Evolutionary conservation across 139 green algal genomes (phyloP), one percentile per base, ranked within the genome.

Genomic region (Penium margaritaceum): DNA sequence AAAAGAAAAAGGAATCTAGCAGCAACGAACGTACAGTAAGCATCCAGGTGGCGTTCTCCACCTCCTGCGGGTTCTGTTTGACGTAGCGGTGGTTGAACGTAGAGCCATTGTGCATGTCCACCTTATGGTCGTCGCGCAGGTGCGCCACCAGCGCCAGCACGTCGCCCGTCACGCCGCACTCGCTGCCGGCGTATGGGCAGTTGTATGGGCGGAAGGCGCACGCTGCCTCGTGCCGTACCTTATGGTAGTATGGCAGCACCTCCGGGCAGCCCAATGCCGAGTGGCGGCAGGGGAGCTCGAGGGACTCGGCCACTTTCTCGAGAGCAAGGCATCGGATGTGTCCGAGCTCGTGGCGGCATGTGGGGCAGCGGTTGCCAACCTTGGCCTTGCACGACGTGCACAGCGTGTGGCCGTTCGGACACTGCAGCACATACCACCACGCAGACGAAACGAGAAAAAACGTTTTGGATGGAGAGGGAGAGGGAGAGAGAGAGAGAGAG

Each of bases 21-120:
- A n/a, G n/a, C n/a, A n/a, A n/a, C n/a, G n/a, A n/a, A n/a, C n/a
- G n/a, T 9, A 76, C 70, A 37, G 70, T 78, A 7, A 78, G 63
- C 71, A 78, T 78, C 71, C 71, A 78, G 0, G 71, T 78, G n/a
- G 71, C 71, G 54, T 78, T 78, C 43, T 78, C 71, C 29, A 78
- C 71, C 63, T 78, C 63, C 27, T 63, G 63, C 63, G 71, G 71
- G 30, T 78, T 76, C n/a, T 47, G 35, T 33, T 78, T 78, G n/a
- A 78, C 71, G 29, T 78, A 78, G 15, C 71, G 35, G 29, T 78
- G 71, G 36, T 78, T 78, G 63, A 78, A 78, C 5, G 63, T 78
- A 1, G 14, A 19, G 1, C 71, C 71, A 4, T 63, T 76, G 63
- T 78, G 71, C 71, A 76, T 78, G 38, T 78, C 71, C 24, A 78